Base-by-base conservation (phyloP, 1,139 yeast species). In the Debaryomyces robertsiae region DNA sequence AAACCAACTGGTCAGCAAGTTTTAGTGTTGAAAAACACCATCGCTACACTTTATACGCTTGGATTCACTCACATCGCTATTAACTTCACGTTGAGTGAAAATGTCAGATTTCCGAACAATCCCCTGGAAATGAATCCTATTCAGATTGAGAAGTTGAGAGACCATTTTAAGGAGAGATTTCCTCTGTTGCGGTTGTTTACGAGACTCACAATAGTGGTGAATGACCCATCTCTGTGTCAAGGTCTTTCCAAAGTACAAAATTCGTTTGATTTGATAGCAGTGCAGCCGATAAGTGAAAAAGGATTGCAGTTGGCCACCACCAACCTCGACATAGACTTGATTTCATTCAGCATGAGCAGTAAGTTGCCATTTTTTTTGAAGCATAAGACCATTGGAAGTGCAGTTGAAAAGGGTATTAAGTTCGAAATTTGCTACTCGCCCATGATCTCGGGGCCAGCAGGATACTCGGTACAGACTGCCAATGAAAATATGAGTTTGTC, bases 341-440 rank as follows among this genome's bases (percentile, higher is more conserved):
- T 93, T 27, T 82, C 96, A 1, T 74, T 93, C 40, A 82, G 86
- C 45, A 75, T 86, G 58, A 65, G 77, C 13, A 69, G 73, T 30
- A 75, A 89, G 44, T 66, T 89, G 36, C 94, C 96, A 0, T 84
- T 81, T 51, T 87, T 80, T 59, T 67, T 93, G 49, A 84, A 86
- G 49, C 96, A 89, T 65, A 88, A 90, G 54, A 81, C 89, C 0
- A 75, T 90, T 7, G 86, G 96, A 30, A 81, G 89, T 35, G 97
- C 95, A 1, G 74, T 87, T 13, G 84, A 84, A 14, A 78, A 85
- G 43, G 98, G 98, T 1, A 77, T 90, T 35, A 81, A 81, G 50
- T 78, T 93, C 50, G 98, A 93, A 59, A 75, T 93, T 10, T 75
- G 81, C 41, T 93, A 93, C 60, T 68, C 79, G 11, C 69, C 79